A percentile compares a stretch with the other conserved stretches of the same genome.
Evolutionary conservation across 164 flowering plant species (phyloP).

Genomic region (Macadamia integrifolia): DNA sequence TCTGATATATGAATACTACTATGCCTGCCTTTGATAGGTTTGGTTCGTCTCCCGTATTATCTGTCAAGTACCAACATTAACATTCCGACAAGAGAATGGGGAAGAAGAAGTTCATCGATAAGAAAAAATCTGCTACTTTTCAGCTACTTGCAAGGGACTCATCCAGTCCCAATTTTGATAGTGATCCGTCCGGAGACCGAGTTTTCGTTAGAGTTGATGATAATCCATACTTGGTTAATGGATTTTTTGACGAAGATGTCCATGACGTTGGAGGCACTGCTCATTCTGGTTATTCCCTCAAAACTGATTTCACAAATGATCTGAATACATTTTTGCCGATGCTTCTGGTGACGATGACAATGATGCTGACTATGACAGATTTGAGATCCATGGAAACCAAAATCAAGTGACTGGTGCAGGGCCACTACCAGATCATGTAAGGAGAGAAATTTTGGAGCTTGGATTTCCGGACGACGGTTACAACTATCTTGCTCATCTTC

Average conservation of each 20-base stretch:
- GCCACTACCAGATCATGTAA: conserved; percentile 52
- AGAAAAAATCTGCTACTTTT: conserved; percentile 86
- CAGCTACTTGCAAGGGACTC: conserved; percentile 74
- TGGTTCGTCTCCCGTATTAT: too few relatives aligned
- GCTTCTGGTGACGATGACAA: conserved; percentile 35
- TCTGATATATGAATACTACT: too few relatives aligned
- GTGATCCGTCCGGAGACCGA: conserved; percentile 45
- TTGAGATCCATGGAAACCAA: not conserved
- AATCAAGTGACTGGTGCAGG: not conserved
- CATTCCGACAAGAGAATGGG: conserved; percentile 19
- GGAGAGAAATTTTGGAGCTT: conserved; percentile 80
- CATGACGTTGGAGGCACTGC: not conserved
- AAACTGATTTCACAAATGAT: conserved; percentile 18
- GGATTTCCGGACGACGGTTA: conserved; percentile 98
- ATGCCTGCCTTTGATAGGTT: too few relatives aligned
- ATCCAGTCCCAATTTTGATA: conserved; percentile 48
- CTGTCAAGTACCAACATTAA: too few relatives aligned
- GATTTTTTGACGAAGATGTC: conserved; percentile 21
- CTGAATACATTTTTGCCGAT: conserved; percentile 56
- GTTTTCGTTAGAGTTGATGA: conserved; percentile 81
- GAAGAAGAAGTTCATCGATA: conserved; percentile 86
- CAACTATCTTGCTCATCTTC: conserved; percentile 69
- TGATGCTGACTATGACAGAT: not conserved
- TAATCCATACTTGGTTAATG: conserved; percentile 34
- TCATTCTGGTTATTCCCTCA: not conserved